Base-by-base conservation (phyloP, 495 filamentous ascomycete genomes). In the Xylaria castorea region DNA sequence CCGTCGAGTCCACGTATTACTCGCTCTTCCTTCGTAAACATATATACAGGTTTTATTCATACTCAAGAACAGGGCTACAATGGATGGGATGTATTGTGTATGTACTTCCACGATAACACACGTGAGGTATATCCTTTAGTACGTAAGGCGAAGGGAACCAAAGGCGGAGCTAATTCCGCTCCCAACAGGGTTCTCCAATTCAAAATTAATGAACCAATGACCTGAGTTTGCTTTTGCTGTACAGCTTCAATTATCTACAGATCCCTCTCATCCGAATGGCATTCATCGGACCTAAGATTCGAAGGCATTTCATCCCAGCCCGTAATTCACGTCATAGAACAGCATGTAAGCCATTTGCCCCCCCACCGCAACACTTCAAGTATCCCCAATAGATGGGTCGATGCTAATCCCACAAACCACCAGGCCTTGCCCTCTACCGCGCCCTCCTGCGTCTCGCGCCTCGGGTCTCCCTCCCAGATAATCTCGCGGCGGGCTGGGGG, bases 401-500 rank as follows among this genome's bases (percentile, higher is more conserved):
- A 14, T 22, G 51, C 58, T 58, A 22, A 58, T 22, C 18, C 22
- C 36, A 71, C 32, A 40, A 71, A 25, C 18, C n/a, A 14, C 20
- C 73, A 94, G 92, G 91, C 78, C 83, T 92, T 75, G 89, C 92
- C 44, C 90, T 96, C 66, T 94, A 91, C 80, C 86, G 91, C 75
- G 88, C 91, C 40, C 89, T 96, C 75, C 83, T 94, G 44, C 88
- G 86, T 72, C 87, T 88, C 83, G 89, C 83, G 76, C 77, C 80
- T 25, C 82, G 79, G 66, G 77, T 91, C 64, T 82, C 85, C n/a
- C 75, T 85, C 68, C 80, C 73, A 70, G 75, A 72, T 78, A 81
- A 75, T 75, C 83, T 80, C 80, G 81, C 73, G 48, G 71, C 60
- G 62, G 83, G 66, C 76, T 87, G 73, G 79, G 83, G 75, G 72